Percentiles rank a stretch among this genome's conserved stretches.
phyloP scores from a whole-genome alignment of 305 asterid genomes.

The Fraxinus latifolia region DNA sequence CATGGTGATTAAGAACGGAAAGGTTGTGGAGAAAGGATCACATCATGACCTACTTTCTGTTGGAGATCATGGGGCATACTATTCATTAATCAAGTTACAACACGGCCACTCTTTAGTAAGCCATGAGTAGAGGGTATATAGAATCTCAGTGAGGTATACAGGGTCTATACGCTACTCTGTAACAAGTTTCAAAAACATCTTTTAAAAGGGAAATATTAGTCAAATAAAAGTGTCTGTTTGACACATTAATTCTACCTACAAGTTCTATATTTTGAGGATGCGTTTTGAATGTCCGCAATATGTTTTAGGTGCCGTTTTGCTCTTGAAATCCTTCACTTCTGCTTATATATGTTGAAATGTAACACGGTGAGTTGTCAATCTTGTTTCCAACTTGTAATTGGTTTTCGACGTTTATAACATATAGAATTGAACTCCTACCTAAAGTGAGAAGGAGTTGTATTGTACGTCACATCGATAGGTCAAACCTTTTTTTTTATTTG shows the following conservation, averaged over 20 bases:
- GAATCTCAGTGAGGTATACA: background rate
- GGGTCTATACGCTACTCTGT: background rate
- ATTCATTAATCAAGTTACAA: conserved; percentile 41
- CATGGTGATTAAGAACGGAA: conserved; percentile 43
- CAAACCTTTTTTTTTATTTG: too few species aligned
- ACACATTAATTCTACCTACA: background rate
- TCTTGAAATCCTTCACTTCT: background rate
- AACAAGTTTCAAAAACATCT: background rate
- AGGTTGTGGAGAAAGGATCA: conserved; percentile 46
- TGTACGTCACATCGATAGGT: too few species aligned
- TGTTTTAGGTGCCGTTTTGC: background rate
- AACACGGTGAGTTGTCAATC: background rate
- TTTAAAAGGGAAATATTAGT: background rate
- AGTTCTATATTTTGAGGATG: background rate
- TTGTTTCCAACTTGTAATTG: background rate
- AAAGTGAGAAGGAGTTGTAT: too few species aligned
- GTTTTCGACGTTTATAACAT: background rate
- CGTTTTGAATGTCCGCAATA: background rate
- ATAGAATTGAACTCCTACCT: too few species aligned
- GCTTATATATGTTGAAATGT: background rate
- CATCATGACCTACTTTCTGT: conserved; percentile 41
- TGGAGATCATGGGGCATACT: conserved; percentile 43
- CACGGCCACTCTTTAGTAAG: conserved; percentile 17
- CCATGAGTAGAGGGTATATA: background rate
- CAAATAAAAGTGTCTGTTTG: background rate